phyloP scores from a whole-genome alignment of 176 grass and related monocot species.

The Coix lacrymajobi region DNA sequence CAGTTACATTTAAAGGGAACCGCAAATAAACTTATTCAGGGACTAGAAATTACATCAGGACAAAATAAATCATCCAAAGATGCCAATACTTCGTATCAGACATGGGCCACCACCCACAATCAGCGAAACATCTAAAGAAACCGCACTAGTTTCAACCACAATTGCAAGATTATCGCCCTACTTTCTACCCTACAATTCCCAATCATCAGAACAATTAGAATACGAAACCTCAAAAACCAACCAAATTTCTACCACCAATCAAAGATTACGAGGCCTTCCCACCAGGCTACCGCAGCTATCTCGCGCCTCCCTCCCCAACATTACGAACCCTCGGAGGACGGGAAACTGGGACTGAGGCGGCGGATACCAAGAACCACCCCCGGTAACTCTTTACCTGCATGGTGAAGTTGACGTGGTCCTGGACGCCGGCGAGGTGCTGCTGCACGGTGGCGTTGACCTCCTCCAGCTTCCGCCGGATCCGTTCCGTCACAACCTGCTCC shows the following conservation, averaged over 20 bases:
- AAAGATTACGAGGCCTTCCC: background rate
- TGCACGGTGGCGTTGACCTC: conserved; percentile 75
- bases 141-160: background rate
- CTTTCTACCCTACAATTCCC: background rate
- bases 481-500: conserved; percentile 57
- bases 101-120: background rate
- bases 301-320: background rate
- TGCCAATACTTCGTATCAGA: background rate
- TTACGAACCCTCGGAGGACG: background rate
- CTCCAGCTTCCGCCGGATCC: conserved; percentile 72
- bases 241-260: background rate
- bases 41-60: background rate
- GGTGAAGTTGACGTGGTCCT: conserved; percentile 96
- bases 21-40: background rate
- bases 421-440: conserved; percentile 63
- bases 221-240: background rate
- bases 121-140: background rate
- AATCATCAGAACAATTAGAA: too few species aligned
- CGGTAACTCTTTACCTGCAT: conserved; percentile 46
- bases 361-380: background rate
- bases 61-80: background rate
- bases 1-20: too few species aligned
- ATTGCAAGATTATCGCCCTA: background rate
- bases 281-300: background rate
- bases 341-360: background rate